Evolutionary conservation across 495 filamentous ascomycete species (phyloP), one percentile per base, ranked within the genome.

Genomic region (Parmelia sp.): DNA sequence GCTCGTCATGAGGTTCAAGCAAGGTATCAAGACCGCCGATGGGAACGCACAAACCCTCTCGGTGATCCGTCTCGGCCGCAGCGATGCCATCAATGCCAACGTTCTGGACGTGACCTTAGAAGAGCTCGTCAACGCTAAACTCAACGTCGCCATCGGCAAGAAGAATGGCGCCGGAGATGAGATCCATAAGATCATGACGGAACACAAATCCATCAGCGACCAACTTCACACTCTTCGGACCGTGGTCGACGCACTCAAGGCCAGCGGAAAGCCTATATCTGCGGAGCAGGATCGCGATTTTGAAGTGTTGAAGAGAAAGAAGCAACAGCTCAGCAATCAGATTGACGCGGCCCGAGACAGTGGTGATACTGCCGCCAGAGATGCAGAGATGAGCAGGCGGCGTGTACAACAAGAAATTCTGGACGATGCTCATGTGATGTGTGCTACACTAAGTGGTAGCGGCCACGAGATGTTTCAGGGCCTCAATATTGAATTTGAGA

Each of bases 391-490:
- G 66, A 88, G 86, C 66, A 86, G 91, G 61, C 86, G 89, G 33
- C 84, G 86, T 57, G 84, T 91, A 37, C 94, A 97, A 74, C 92
- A 97, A 74, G 85, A 92, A 65, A 90, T 98, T 58, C 85, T 97
- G 49, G 86, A 96, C 68, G 85, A 86, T 29, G 90, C 94, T 15
- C 89, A 97, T 75, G 88, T 97, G 36, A 88, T 98, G 49, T 98
- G 94, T 73, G 90, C 94, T 29, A 98, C 94, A 0, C 86, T 98
- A 60, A 96, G 91, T 72, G 94, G 92, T 61, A 92, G 89, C 75
- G 94, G 94, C 21, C 95, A 97, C 69, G 95, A 98, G 58, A 96
- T 98, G 87, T 96, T 98, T 78, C 91, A 92, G 75, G 87, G 86
- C 68, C 76, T 97, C 58, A 92, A 89, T 68, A 91, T 97, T 60